phyloP scores from a whole-genome alignment of 148 eudicot genomes.

The Fallopia convolvulus region DNA sequence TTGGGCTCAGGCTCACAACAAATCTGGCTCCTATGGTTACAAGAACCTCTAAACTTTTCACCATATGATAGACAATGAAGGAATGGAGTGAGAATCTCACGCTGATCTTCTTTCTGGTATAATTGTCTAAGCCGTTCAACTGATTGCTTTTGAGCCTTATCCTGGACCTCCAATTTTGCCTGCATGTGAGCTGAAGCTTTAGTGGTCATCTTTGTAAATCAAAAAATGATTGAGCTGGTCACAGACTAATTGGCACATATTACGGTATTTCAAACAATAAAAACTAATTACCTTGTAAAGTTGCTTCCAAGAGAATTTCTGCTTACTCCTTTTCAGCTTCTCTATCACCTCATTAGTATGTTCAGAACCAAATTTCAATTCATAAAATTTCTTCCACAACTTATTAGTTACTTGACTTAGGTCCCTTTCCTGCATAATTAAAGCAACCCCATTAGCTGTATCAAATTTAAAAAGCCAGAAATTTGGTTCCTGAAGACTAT shows the following conservation, averaged over 20 bases:
- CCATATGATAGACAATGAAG: neutral
- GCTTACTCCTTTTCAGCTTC: conserved; percentile 39
- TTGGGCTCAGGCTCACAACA: neutral
- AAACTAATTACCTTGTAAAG: conserved; percentile 59
- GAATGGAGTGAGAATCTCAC: conserved; percentile 33
- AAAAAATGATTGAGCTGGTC: neutral
- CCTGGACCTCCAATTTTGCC: conserved; percentile 57
- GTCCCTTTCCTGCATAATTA: conserved; percentile 66
- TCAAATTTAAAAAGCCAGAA: neutral
- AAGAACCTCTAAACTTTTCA: neutral
- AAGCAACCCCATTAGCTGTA: neutral
- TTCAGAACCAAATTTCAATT: conserved; percentile 42
- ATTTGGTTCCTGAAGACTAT: neutral
- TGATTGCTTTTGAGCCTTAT: conserved; percentile 42
- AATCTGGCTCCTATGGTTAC: neutral
- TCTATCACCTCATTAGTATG: conserved; percentile 31
- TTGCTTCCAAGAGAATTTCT: conserved; percentile 51
- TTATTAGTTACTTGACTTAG: conserved; percentile 68
- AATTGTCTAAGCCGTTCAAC: conserved; percentile 49
- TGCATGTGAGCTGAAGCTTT: conserved; percentile 21
- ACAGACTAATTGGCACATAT: neutral
- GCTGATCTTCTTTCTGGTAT: conserved; percentile 49
- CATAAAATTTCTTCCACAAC: conserved; percentile 77
- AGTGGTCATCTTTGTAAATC: neutral
- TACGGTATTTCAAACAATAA: neutral